A percentile compares a stretch with the other conserved stretches of the same genome.
These are phyloP conservation scores for Colletotrichum tofieldiae DNA, from an alignment of 2,329 filamentous ascomycete species.

Conservation along the genomic window DNA sequence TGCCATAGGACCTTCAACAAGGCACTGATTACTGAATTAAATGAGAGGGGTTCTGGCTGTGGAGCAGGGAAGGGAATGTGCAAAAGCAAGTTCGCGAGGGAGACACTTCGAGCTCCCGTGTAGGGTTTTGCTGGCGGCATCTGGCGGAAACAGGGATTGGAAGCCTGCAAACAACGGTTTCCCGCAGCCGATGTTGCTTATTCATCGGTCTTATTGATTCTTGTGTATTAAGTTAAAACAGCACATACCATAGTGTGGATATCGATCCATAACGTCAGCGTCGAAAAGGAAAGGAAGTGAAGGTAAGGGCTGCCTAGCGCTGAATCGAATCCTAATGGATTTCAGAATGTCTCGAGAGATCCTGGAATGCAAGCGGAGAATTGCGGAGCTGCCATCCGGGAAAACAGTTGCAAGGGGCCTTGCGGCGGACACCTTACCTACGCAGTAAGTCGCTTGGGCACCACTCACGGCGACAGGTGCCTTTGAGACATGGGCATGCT, in stretches of 20 bases:
- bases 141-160: not conserved
- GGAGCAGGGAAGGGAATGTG: not conserved
- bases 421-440: not conserved
- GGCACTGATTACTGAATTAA: not conserved
- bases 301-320: not conserved
- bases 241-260: not conserved
- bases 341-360: slow-evolving; percentile 2
- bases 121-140: not conserved
- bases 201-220: not conserved
- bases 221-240: not conserved
- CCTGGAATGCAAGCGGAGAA: not conserved
- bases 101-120: not conserved
- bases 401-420: not conserved
- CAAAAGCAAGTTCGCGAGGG: slow-evolving; percentile 5
- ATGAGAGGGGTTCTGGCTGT: not conserved
- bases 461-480: too few species aligned
- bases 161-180: not conserved
- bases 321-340: not conserved
- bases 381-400: not conserved
- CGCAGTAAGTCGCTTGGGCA: not conserved
- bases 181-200: slow-evolving; percentile 2
- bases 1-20: not conserved
- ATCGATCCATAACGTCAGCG: not conserved
- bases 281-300: not conserved
- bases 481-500: not conserved